phyloP scores from a whole-genome alignment of 208 protist species.

The Strigomonas culicis region DNA sequence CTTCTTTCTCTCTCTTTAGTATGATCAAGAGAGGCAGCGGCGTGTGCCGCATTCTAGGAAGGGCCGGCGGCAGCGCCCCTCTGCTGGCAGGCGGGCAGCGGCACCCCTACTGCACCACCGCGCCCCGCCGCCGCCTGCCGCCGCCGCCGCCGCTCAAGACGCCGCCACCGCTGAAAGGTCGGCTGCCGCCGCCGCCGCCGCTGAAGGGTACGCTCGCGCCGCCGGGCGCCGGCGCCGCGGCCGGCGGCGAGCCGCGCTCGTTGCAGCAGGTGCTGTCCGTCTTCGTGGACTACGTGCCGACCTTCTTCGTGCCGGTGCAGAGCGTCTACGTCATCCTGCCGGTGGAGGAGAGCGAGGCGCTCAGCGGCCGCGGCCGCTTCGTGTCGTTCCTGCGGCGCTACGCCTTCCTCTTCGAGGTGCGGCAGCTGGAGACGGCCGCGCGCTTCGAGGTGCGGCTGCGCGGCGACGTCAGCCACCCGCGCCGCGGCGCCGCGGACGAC shows the following conservation, averaged over 20 bases:
- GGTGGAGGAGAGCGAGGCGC: conserved; percentile 55
- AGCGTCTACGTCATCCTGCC: conserved; percentile 73
- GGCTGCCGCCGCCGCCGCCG: conserved; percentile 13
- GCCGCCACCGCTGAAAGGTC: conserved; percentile 24
- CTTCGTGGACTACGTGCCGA: conserved; percentile 78
- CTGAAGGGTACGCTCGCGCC: neutral
- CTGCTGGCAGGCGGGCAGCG: too few relatives aligned
- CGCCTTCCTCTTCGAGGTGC: conserved; percentile 78
- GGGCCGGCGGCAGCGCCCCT: too few relatives aligned
- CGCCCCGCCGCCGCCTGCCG: neutral
- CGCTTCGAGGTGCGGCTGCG: conserved; percentile 61
- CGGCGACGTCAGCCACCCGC: conserved; percentile 69
- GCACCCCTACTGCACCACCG: neutral
- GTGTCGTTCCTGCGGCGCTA: conserved; percentile 53
- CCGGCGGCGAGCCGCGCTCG: conserved; percentile 29
- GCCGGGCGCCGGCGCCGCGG: neutral
- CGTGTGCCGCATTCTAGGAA: neutral
- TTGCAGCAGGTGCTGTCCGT: conserved; percentile 62
- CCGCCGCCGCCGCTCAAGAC: conserved; percentile 17
- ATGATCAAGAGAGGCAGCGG: neutral
- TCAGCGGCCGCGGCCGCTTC: conserved; percentile 56
- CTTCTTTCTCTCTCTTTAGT: neutral
- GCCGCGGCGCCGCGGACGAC: conserved; percentile 61
- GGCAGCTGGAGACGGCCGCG: conserved; percentile 19
- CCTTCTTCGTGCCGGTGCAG: conserved; percentile 71